Evolutionary conservation across 2,329 filamentous ascomycete genomes (phyloP).

Genomic region (Xylariaceae sp.): DNA sequence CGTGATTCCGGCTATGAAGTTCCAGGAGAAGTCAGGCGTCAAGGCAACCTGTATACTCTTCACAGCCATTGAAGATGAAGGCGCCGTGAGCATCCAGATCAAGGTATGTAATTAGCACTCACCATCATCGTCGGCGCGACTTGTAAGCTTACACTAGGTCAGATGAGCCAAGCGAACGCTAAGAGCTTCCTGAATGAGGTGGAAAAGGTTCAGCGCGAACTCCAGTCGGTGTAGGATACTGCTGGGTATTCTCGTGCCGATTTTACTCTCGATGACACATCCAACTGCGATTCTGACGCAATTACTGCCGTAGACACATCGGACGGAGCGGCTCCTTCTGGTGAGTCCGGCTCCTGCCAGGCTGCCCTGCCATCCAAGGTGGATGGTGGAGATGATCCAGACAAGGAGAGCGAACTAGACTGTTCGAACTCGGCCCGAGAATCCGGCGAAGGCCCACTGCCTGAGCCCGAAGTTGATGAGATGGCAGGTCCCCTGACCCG

Average conservation of each 20-base stretch:
- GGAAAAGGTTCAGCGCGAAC: slow-evolving; percentile 41
- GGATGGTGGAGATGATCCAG: no score
- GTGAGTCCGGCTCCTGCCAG: no score
- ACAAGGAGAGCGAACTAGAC: no score
- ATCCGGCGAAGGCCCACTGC: no score
- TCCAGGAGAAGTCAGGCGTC: slow-evolving; percentile 67
- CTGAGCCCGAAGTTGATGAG: no score
- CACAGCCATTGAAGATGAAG: slow-evolving; percentile 52
- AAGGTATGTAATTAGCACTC: slow-evolving; percentile 41
- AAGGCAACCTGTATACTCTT: slow-evolving; percentile 64
- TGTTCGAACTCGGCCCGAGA: no score
- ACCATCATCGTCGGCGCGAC: not conserved
- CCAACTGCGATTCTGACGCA: not conserved
- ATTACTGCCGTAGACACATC: no score
- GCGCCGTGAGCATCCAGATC: slow-evolving; percentile 52
- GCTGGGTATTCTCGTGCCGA: slow-evolving; percentile 5
- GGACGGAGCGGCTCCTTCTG: not conserved
- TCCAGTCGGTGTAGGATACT: slow-evolving; percentile 29
- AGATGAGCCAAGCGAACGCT: slow-evolving; percentile 49
- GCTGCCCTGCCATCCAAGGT: no score
- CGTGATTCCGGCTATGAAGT: slow-evolving; percentile 69
- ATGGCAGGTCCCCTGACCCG: slow-evolving; percentile 5
- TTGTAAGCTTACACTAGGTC: slow-evolving; percentile 1
- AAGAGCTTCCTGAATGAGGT: slow-evolving; percentile 45
- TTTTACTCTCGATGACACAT: not conserved